Conservation (phyloP, 345 rosid genomes). For the Fremontodendron californicum region DNA sequence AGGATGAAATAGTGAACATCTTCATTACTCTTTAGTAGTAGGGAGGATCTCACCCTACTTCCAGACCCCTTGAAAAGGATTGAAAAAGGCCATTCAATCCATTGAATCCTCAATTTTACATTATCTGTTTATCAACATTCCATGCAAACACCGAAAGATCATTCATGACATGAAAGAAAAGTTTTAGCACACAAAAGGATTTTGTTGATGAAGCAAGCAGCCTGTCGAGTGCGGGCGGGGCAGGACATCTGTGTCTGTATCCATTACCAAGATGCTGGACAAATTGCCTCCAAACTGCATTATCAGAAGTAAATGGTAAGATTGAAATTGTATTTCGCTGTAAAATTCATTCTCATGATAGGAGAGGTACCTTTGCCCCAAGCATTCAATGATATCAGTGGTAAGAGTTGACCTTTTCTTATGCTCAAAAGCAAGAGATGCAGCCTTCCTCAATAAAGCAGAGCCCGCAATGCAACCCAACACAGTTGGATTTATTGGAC, state of each 20-base stretch:
- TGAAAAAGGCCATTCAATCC: not conserved
- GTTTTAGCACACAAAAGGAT: not conserved
- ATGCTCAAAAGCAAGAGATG: constrained; percentile 60
- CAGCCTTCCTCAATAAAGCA: constrained; percentile 82
- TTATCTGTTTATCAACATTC: not conserved
- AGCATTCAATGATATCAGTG: constrained; percentile 63
- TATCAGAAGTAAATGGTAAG: not conserved
- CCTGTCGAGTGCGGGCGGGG: not conserved
- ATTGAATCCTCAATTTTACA: not conserved
- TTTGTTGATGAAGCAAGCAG: not conserved
- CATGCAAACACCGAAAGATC: not conserved
- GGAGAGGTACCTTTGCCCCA: constrained; percentile 61
- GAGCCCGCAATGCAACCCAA: constrained; percentile 92
- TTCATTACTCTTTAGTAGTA: not conserved
- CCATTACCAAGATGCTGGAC: constrained; percentile 42
- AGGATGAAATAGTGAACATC: not conserved
- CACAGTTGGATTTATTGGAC: constrained; percentile 51
- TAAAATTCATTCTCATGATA: not conserved
- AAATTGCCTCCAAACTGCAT: constrained; percentile 65
- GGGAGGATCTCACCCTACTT: not conserved
- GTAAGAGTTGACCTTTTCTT: constrained; percentile 85
- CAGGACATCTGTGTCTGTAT: not conserved
- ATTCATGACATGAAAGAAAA: not conserved
- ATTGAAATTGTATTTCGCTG: not conserved
- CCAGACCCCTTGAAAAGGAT: not conserved